Evolutionary conservation across 169 alveolate species (phyloP).

Genomic region (Plasmodium fragile): DNA sequence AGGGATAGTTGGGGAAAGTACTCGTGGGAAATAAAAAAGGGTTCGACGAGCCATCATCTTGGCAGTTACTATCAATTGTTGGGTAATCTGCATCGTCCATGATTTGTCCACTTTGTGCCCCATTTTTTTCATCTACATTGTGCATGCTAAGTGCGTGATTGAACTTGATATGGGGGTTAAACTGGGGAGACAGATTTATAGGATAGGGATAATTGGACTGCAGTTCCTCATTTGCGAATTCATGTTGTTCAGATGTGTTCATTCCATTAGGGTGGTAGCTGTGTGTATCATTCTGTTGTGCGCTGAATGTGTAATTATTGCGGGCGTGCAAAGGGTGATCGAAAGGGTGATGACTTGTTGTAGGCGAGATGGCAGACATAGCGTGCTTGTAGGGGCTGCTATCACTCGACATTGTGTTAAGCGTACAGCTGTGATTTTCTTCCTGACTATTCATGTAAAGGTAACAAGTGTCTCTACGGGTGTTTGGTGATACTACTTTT

Average conservation of each 20-base stretch:
- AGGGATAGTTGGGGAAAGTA: neutral
- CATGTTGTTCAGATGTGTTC: neutral
- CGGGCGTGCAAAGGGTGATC: neutral
- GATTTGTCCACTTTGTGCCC: neutral
- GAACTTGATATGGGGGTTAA: slow-evolving; percentile 3
- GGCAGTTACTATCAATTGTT: neutral
- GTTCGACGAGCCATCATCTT: neutral
- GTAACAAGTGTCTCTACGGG: neutral
- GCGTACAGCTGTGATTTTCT: neutral
- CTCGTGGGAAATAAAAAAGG: neutral
- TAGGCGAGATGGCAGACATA: neutral
- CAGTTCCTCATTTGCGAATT: neutral
- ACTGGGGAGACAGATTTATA: neutral
- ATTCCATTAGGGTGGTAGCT: neutral
- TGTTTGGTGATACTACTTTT: neutral
- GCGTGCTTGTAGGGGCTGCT: neutral
- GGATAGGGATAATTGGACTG: slow-evolving; percentile 14
- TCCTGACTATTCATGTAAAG: neutral
- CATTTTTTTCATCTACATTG: slow-evolving; percentile 16
- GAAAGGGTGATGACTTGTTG: neutral
- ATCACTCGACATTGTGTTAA: slow-evolving; percentile 1
- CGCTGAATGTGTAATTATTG: slow-evolving; percentile 5
- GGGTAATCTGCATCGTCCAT: neutral
- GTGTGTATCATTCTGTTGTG: slow-evolving; percentile 5
- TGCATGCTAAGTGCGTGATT: neutral